Base-by-base conservation (phyloP, 345 rosid species). In the Ceriops decandra region DNA sequence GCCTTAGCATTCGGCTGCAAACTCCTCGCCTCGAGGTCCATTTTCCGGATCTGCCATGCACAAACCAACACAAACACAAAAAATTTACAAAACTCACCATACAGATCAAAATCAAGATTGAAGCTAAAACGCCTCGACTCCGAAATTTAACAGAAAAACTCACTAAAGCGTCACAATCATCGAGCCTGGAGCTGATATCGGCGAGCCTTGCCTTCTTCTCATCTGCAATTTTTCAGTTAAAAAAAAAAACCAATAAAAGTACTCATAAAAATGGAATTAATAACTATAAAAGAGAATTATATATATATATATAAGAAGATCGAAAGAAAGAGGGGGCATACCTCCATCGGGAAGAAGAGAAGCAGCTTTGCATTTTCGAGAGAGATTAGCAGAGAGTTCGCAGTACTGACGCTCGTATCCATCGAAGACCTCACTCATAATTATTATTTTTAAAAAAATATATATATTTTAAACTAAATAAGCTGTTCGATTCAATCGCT, bases 321-420 rank as follows among this genome's bases (percentile, higher is more conserved):
- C 16, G 22, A 46, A 61, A 35, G 26, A 31, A 47, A 53, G 28
- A n/a, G 47, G 24, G 59, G 59, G 6, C 59, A 11, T 76, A 85
- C 92, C 92, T 83, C 75, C 82, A 68, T 79, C 82, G 26, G 84
- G 20, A 47, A 90, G 80, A 63, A 81, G 80, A 62, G 92, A 76
- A 56, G 86, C 76, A 20, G 90, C 79, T 71, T 77, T 75, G 85
- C 96, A 90, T 81, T 85, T 92, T 35, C 89, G 74, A 72, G 92
- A 86, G 72, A 92, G 88, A 82, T 79, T 85, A 24, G 95, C 84
- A 19, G 98, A 92, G 82, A 92, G 91, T 77, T 92, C 96, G 76
- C 96, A 91, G 83, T 91, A 91, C 67, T 86, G 96, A 3, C 95
- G 93, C 77, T 89, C 97, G 85, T 92, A 92, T 33, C 92, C 92